phyloP scores from a whole-genome alignment of 805 yeast genomes.

The Kluyveromyces lactis region DNA sequence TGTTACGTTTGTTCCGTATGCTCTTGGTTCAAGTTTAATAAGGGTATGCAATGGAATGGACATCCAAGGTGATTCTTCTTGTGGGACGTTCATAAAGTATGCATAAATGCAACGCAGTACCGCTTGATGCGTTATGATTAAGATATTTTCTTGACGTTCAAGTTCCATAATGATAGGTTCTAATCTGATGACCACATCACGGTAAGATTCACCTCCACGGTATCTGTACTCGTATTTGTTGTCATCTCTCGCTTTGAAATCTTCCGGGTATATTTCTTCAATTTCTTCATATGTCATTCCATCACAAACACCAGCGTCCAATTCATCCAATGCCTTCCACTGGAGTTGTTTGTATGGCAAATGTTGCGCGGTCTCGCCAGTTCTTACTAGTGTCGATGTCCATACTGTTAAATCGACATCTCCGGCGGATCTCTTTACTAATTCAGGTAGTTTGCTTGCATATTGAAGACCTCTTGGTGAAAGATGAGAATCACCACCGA shows the following conservation, averaged over 20 bases:
- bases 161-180: slow-evolving; percentile 98
- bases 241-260: slow-evolving; percentile 90
- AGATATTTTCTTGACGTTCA: slow-evolving; percentile 91
- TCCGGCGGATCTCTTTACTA: slow-evolving; percentile 55
- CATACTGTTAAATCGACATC: slow-evolving; percentile 74
- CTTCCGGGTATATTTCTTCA: slow-evolving; percentile 79
- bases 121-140: slow-evolving; percentile 96
- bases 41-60: slow-evolving; percentile 93
- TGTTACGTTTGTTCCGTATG: slow-evolving; percentile 81
- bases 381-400: slow-evolving; percentile 88
- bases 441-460: slow-evolving; percentile 69
- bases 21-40: slow-evolving; percentile 91
- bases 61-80: slow-evolving; percentile 98
- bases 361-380: slow-evolving; percentile 84
- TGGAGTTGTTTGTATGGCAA: slow-evolving; percentile 75
- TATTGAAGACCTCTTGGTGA: slow-evolving; percentile 79
- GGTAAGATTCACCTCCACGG: slow-evolving; percentile 94
- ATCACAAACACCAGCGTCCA: slow-evolving; percentile 96
- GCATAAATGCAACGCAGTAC: slow-evolving; percentile 95
- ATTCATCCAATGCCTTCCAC: slow-evolving; percentile 96
- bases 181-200: slow-evolving; percentile 88
- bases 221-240: slow-evolving; percentile 93
- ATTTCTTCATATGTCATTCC: slow-evolving; percentile 95
- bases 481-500: slow-evolving; percentile 89
- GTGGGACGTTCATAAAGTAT: slow-evolving; percentile 97